Base-by-base conservation (phyloP, 2,329 filamentous ascomycete genomes). In the Scortechinia acanthostroma region DNA sequence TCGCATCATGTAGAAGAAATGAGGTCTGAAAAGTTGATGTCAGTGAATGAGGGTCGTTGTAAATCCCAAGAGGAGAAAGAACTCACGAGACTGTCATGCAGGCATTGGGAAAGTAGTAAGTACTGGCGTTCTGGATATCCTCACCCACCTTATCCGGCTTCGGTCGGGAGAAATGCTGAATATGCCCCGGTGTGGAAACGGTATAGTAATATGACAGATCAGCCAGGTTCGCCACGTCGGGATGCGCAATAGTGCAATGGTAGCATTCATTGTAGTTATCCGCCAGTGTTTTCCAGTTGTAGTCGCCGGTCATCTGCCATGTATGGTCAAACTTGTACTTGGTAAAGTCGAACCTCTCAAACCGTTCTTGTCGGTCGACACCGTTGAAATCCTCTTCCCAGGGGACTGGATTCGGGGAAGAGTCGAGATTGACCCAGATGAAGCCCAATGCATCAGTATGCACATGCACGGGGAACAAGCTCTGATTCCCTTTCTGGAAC, bases 261-360 rank as follows among this genome's bases (percentile, higher is more conserved):
- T 73, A 74, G 54, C 70, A 73, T 48, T 68, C 70, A 47, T 74
- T 74, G 58, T 69, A 74, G 54, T 73, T 71, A 49, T 73, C 69
- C 22, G 61, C 60, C 21, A 66, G 53, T 5, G 63, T 62, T 53
- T 69, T 69, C 66, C 66, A 70, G 54, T 69, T 69, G 49, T 62
- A 66, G 17, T 58, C 53, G 3, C 59, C 62, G 16, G 65, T 58
- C 55, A 64, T 57, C 45, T 63, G 55, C 59, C 61, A 69, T 23
- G 51, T 53, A 47, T 68, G 64, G 46, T 68, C 63, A 46, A 71
- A 70, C 19, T 55, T 51, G 51, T 67, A 73, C 16, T 67, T 52
- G 4, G 58, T 56, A 47, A 61, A 62, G 44, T 65, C 54, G 52
- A 60, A 59, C 17, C 54, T 48, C 37, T 55, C 48, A 48, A 61